Evolutionary conservation across 73 alveolate species (phyloP), one percentile per base, ranked within the genome.

Genomic region (Blepharisma japonicum): DNA sequence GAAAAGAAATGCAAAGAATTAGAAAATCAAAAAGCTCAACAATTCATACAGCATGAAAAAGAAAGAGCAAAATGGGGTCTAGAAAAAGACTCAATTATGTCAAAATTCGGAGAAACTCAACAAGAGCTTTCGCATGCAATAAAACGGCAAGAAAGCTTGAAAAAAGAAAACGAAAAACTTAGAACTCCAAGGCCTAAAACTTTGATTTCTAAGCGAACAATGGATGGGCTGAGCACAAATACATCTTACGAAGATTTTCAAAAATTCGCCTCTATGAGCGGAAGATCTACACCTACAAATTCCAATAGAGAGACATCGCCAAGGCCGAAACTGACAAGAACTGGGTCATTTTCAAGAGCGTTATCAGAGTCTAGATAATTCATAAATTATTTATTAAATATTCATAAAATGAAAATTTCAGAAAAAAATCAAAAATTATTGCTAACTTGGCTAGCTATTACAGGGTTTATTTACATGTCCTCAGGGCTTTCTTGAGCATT

Each of bases 1-100:
- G 98, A 95, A 80, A 82, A 79, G 56, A 95, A 88, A 81, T 83
- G 84, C 82, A 88, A 89, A 76, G 92, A 85, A n/a, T 87, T 84
- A 8, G 96, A 93, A 83, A 81, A 84, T 18, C 95, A 94, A 82
- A 85, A 93, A 66, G 87, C 97, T 23, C 89, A 81, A 6, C 55
- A 85, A 56, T 71, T 91, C 47, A 79, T 91, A 53, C 96, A 93
- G 80, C 81, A 79, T 56, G 99, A 95, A 83, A 95, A 93, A 76
- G 97, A 95, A 74, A 90, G 95, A 83, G 98, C 98, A 9, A 93
- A 92, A 80, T 93, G 98, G 98, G 90, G 83, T 54, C 83, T 87
- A 7, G 98, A 95, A 70, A 95, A 87, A 87, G 97, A 93, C 76
- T 86, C 88, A 77, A 55, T 94, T n/a, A 45, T 53, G 18, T 70